phyloP scores from a whole-genome alignment of 2,329 filamentous ascomycete species.

The Botrytis porri region DNA sequence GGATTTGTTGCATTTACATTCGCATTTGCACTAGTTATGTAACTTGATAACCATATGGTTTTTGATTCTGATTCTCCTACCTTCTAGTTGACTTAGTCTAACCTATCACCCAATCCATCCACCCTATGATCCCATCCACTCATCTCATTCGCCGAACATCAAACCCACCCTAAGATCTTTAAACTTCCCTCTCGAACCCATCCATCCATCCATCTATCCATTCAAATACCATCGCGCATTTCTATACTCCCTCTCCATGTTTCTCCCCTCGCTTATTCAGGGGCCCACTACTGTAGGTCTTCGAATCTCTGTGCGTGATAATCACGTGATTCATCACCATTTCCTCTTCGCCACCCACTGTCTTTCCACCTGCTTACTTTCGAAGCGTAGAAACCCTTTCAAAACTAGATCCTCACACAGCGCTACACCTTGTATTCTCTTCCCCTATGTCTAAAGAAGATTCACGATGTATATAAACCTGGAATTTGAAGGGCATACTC shows the following conservation, averaged over 20 bases:
- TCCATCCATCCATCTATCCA: no score
- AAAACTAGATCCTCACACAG: no score
- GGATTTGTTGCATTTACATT: background rate
- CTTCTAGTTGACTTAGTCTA: background rate
- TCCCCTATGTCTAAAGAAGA: no score
- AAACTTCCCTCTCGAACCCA: background rate
- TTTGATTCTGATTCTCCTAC: accelerated
- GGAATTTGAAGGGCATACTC: no score
- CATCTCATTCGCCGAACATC: background rate
- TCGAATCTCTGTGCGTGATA: background rate
- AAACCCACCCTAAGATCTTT: background rate
- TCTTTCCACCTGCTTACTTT: no score
- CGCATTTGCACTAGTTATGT: background rate
- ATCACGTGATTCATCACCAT: background rate
- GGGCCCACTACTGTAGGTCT: background rate
- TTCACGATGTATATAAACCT: no score
- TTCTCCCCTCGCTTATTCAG: background rate
- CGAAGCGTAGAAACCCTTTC: no score
- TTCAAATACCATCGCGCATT: background rate
- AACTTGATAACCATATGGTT: background rate
- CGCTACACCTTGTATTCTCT: no score
- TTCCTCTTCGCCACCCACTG: no score
- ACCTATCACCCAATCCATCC: background rate
- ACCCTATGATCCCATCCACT: no score
- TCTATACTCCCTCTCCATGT: accelerated